A percentile compares a stretch with the other conserved stretches of the same genome.
These are phyloP conservation scores for Neofusicoccum parvum DNA, from an alignment of 2,329 filamentous ascomycete genomes.

Conservation along the genomic window DNA sequence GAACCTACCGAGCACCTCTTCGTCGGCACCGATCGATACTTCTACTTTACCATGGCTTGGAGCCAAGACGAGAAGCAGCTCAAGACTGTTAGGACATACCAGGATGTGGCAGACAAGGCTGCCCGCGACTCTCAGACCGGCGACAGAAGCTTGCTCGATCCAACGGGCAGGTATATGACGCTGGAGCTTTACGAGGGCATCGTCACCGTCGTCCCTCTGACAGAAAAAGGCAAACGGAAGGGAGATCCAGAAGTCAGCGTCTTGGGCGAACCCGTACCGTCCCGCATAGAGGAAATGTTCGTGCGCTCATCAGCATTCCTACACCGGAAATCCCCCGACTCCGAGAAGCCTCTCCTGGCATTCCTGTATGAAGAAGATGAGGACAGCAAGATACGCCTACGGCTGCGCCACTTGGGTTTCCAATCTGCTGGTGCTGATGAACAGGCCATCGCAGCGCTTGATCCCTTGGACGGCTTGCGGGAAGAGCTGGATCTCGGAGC, in stretches of 20 bases:
- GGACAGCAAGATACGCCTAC: slow-evolving; percentile 55
- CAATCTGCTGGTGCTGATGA: slow-evolving; percentile 46
- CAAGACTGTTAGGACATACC: slow-evolving; percentile 59
- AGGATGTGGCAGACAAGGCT: slow-evolving; percentile 62
- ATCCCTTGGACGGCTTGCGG: slow-evolving; percentile 52
- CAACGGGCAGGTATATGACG: slow-evolving; percentile 68
- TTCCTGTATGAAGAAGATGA: slow-evolving; percentile 67
- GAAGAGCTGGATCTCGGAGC: slow-evolving; percentile 62
- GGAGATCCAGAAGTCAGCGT: slow-evolving; percentile 55
- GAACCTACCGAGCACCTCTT: slow-evolving; percentile 82
- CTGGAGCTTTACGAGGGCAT: slow-evolving; percentile 71
- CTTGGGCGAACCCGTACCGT: slow-evolving; percentile 62
- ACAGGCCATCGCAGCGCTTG: slow-evolving; percentile 55
- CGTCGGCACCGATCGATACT: slow-evolving; percentile 83
- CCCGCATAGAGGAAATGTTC: slow-evolving; percentile 67
- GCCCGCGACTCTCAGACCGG: slow-evolving; percentile 77
- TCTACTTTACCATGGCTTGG: slow-evolving; percentile 91
- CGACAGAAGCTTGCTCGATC: slow-evolving; percentile 82
- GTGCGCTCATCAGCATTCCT: slow-evolving; percentile 69
- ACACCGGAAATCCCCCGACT: slow-evolving; percentile 51
- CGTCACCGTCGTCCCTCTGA: slow-evolving; percentile 64
- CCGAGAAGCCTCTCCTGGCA: slow-evolving; percentile 61
- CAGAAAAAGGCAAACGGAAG: slow-evolving; percentile 56
- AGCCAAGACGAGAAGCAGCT: slow-evolving; percentile 60
- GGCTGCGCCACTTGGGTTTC: slow-evolving; percentile 58